phyloP scores from a whole-genome alignment of 148 eudicot species.

The Camellia lanceoleosa region DNA sequence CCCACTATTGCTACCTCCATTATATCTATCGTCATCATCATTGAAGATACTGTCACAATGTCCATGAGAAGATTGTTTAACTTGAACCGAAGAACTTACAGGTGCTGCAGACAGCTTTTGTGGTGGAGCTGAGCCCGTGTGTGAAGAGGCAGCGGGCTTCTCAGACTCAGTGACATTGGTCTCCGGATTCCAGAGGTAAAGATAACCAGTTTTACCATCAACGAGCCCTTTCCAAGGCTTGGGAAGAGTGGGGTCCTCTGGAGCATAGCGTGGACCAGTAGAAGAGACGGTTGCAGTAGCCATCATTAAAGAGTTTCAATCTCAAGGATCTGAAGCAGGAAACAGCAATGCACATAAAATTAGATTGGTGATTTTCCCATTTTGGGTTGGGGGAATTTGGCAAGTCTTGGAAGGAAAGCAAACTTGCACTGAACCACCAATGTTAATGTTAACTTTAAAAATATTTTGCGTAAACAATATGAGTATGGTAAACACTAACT shows the following conservation, averaged over 20 bases:
- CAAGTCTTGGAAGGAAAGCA: background rate
- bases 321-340: constrained; percentile 1
- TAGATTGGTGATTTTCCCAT: background rate
- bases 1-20: constrained; percentile 30
- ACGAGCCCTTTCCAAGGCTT: constrained; percentile 96
- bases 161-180: constrained; percentile 94
- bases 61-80: constrained; percentile 53
- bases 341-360: background rate
- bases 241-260: constrained; percentile 91
- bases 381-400: background rate
- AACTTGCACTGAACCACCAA: background rate
- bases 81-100: constrained; percentile 55
- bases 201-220: constrained; percentile 81
- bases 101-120: constrained; percentile 32
- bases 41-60: constrained; percentile 26
- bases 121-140: constrained; percentile 24
- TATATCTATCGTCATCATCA: constrained; percentile 48
- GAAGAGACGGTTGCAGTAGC: constrained; percentile 57
- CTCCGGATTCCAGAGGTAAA: constrained; percentile 96
- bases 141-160: constrained; percentile 56
- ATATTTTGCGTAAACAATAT: background rate
- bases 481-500: background rate
- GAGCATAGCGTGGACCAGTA: constrained; percentile 72
- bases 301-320: constrained; percentile 32
- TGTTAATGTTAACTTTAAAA: background rate